A percentile compares a stretch with the other conserved stretches of the same genome.
Evolutionary conservation across 1,284 basidiomycete genomes (phyloP).

Genomic region (Pseudozyma sp.): DNA sequence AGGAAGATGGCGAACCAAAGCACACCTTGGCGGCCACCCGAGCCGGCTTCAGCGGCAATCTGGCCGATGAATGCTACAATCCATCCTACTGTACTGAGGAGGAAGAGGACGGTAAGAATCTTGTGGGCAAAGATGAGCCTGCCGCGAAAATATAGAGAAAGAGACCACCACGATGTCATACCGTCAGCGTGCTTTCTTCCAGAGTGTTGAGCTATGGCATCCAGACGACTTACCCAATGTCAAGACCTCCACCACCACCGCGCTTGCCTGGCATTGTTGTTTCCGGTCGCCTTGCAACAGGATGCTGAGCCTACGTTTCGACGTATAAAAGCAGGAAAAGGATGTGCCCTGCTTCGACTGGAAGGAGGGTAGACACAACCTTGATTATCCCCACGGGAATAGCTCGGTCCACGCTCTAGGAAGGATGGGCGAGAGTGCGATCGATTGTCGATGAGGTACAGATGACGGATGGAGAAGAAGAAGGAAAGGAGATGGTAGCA

Average conservation of each 20-base stretch:
- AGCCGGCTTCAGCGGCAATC: slow-evolving; percentile 58
- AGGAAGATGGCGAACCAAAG: slow-evolving; percentile 93
- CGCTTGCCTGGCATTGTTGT: slow-evolving; percentile 50
- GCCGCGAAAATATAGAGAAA: neutral
- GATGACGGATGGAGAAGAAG: too few relatives aligned
- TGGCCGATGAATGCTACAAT: slow-evolving; percentile 88
- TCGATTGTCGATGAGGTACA: too few relatives aligned
- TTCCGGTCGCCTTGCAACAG: neutral
- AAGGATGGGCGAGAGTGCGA: too few relatives aligned
- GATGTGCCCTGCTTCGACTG: too few relatives aligned
- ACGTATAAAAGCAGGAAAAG: too few relatives aligned
- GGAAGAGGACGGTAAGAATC: slow-evolving; percentile 85
- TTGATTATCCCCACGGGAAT: too few relatives aligned
- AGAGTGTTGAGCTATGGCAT: neutral
- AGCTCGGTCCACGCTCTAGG: too few relatives aligned
- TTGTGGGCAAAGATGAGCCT: slow-evolving; percentile 86
- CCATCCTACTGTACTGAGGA: slow-evolving; percentile 87
- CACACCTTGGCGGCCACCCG: slow-evolving; percentile 73
- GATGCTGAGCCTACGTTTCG: neutral
- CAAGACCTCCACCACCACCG: slow-evolving; percentile 48
- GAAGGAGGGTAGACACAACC: too few relatives aligned
- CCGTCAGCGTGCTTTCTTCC: slow-evolving; percentile 3
- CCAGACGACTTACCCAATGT: slow-evolving; percentile 45
- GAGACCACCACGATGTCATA: slow-evolving; percentile 1
- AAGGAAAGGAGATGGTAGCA: too few relatives aligned